phyloP scores from a whole-genome alignment of 495 filamentous ascomycete species.

The Penicillium ochrochloron region DNA sequence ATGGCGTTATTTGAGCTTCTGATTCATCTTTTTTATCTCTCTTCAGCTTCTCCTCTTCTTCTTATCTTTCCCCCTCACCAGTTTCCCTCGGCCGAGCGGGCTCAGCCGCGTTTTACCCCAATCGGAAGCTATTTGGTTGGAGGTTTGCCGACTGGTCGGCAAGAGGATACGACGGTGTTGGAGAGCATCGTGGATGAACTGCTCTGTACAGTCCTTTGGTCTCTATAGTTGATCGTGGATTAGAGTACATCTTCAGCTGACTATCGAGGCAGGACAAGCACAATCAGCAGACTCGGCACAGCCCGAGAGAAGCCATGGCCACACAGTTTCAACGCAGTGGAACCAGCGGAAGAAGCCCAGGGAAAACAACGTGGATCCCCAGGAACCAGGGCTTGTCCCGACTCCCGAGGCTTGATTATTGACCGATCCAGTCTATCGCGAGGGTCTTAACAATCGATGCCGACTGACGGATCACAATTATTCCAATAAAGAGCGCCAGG shows the following conservation, averaged over 20 bases:
- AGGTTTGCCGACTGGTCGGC: slow-evolving; percentile 27
- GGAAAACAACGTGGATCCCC: slow-evolving; percentile 13
- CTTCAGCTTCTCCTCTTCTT: slow-evolving; percentile 6
- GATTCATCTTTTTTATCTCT: neutral
- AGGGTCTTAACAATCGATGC: neutral
- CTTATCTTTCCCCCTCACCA: slow-evolving; percentile 18
- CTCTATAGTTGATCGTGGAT: neutral
- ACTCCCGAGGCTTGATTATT: neutral
- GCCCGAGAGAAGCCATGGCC: neutral
- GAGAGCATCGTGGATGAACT: neutral
- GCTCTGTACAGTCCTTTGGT: neutral
- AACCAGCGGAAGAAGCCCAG: slow-evolving; percentile 19
- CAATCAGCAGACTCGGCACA: neutral
- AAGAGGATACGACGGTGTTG: slow-evolving; percentile 5
- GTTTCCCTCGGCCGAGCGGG: slow-evolving; percentile 15
- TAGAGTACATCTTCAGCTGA: neutral
- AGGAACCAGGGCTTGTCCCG: slow-evolving; percentile 1
- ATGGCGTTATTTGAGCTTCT: slow-evolving; percentile 1
- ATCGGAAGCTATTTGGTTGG: slow-evolving; percentile 14
- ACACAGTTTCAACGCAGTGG: slow-evolving; percentile 6
- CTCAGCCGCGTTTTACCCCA: slow-evolving; percentile 21
- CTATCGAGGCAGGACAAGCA: neutral
- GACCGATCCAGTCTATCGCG: neutral
- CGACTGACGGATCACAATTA: neutral
- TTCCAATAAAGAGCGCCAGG: neutral